These are phyloP conservation scores for Graphilbum fragrans DNA, from an alignment of 2,329 filamentous ascomycete genomes.

Conservation along the genomic window DNA sequence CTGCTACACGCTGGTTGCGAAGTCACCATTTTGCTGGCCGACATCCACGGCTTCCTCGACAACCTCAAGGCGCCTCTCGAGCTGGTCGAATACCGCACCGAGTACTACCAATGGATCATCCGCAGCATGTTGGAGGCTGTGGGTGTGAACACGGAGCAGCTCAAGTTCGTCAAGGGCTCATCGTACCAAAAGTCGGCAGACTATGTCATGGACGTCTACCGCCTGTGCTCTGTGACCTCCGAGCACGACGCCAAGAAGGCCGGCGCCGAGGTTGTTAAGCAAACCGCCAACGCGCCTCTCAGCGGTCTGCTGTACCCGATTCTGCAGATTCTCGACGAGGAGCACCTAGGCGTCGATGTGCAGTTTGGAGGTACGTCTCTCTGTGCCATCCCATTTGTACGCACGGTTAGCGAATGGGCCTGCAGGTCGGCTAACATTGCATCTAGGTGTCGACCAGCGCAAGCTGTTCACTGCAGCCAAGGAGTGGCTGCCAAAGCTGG, in stretches of 20 bases:
- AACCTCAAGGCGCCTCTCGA: constrained; percentile 81
- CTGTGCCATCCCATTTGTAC: not conserved
- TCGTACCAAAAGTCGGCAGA: constrained; percentile 62
- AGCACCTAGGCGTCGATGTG: constrained; percentile 75
- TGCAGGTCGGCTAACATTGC: too few relatives aligned
- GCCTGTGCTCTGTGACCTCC: constrained; percentile 56
- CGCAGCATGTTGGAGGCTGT: constrained; percentile 64
- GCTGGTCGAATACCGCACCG: constrained; percentile 66
- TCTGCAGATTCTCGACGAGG: constrained; percentile 83
- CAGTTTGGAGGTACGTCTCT: constrained; percentile 56
- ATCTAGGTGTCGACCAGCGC: constrained; percentile 54
- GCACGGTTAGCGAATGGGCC: too few relatives aligned
- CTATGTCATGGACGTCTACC: constrained; percentile 85
- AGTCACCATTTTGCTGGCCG: constrained; percentile 65
- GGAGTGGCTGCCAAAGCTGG: constrained; percentile 74
- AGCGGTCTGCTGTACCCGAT: constrained; percentile 71
- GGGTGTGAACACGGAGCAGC: constrained; percentile 63
- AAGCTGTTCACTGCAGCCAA: constrained; percentile 82
- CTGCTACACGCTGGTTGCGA: constrained; percentile 76
- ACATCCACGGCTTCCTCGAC: constrained; percentile 66
- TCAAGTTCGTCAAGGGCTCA: constrained; percentile 76
- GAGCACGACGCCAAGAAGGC: constrained; percentile 82
- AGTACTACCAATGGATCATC: constrained; percentile 75
- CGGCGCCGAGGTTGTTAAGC: constrained; percentile 89
- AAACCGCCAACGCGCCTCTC: constrained; percentile 64